These are phyloP conservation scores for Hypocrella siamensis DNA, from an alignment of 2,329 filamentous ascomycete species.

Conservation along the genomic window DNA sequence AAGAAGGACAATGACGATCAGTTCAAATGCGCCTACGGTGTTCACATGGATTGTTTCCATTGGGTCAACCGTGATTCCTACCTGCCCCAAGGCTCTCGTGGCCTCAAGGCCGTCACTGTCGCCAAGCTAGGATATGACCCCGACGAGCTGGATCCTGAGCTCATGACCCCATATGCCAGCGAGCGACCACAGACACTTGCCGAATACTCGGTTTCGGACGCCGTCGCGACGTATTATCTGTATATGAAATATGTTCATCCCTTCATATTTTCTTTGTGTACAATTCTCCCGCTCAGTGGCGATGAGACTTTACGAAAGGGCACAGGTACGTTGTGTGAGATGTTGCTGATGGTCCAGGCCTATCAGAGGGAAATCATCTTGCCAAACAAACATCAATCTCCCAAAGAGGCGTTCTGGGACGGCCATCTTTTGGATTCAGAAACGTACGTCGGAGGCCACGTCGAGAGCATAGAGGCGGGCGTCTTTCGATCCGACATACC, in stretches of 20 bases:
- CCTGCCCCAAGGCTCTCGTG: constrained; percentile 89
- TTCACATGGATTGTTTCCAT: constrained; percentile 97
- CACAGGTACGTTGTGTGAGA: constrained; percentile 96
- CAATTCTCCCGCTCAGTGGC: constrained; percentile 81
- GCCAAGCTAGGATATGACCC: constrained; percentile 97
- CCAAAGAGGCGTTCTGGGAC: constrained; percentile 89
- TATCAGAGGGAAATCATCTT: constrained; percentile 84
- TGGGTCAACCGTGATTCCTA: constrained; percentile 99
- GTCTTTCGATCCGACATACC: constrained; percentile 95
- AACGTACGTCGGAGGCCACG: constrained; percentile 95
- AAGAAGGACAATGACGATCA: constrained; percentile 90
- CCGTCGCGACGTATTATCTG: constrained; percentile 93
- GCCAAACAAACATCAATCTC: constrained; percentile 88
- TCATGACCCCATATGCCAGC: constrained; percentile 86
- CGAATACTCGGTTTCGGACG: constrained; percentile 97
- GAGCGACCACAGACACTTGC: constrained; percentile 88
- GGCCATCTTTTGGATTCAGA: constrained; percentile 92
- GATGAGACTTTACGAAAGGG: constrained; percentile 91
- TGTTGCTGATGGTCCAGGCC: constrained; percentile 97
- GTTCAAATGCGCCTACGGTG: constrained; percentile 89
- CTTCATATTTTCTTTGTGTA: constrained; percentile 97
- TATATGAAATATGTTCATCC: constrained; percentile 99
- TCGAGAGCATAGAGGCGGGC: constrained; percentile 96
- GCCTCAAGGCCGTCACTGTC: constrained; percentile 92
- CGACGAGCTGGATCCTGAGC: constrained; percentile 89